phyloP scores from a whole-genome alignment of 805 yeast genomes.

The Metschnikowia vanudenii region DNA sequence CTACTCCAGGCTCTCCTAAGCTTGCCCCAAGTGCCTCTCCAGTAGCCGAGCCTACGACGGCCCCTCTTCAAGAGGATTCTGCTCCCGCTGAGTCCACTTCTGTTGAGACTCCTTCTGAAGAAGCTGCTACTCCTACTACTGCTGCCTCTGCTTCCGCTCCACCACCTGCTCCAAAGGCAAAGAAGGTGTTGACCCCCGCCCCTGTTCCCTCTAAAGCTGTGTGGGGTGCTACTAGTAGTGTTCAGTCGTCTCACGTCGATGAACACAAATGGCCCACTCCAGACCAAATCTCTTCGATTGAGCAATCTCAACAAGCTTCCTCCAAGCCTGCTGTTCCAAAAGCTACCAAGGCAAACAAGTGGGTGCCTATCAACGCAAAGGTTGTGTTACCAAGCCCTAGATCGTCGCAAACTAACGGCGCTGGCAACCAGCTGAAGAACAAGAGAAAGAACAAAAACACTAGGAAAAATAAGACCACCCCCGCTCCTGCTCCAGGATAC shows the following conservation, averaged over 20 bases:
- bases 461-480: slow-evolving; percentile 17
- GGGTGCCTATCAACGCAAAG: slow-evolving; percentile 47
- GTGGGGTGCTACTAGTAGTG: slow-evolving; percentile 35
- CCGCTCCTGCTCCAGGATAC: slow-evolving; percentile 9
- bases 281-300: slow-evolving; percentile 26
- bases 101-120: slow-evolving; percentile 5
- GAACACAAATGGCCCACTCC: slow-evolving; percentile 47
- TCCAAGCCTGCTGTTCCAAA: slow-evolving; percentile 21
- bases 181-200: slow-evolving; percentile 43
- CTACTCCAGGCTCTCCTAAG: slow-evolving; percentile 9
- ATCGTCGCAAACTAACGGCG: slow-evolving; percentile 22
- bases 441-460: slow-evolving; percentile 28
- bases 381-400: slow-evolving; percentile 41
- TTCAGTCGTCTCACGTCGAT: slow-evolving; percentile 30
- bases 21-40: slow-evolving; percentile 2
- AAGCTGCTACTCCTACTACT: slow-evolving; percentile 10
- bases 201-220: slow-evolving; percentile 45
- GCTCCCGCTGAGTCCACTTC: slow-evolving; percentile 11
- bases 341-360: slow-evolving; percentile 43
- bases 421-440: slow-evolving; percentile 23
- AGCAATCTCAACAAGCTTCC: slow-evolving; percentile 17
- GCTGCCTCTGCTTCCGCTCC: slow-evolving; percentile 4
- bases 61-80: slow-evolving; percentile 6
- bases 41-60: slow-evolving; percentile 1
- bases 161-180: slow-evolving; percentile 19